These are phyloP conservation scores for Carpinus fangiana DNA, from an alignment of 306 rosid genomes.

Conservation along the genomic window DNA sequence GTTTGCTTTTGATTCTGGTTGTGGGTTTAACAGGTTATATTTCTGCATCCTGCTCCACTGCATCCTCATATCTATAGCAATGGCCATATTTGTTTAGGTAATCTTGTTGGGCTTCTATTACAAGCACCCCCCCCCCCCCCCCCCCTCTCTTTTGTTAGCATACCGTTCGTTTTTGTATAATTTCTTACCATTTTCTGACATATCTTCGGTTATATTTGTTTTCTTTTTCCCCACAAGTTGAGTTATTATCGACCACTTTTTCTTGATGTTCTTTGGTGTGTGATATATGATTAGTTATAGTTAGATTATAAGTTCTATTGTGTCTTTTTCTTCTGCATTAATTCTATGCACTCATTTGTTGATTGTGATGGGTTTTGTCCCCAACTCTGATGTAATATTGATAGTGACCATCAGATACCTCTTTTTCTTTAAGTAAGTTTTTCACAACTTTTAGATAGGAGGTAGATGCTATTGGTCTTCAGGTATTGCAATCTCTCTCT, in stretches of 20 bases:
- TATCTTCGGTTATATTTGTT: not conserved
- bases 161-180: not conserved
- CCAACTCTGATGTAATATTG: not conserved
- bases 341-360: not conserved
- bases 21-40: constrained; percentile 71
- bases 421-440: not conserved
- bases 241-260: not conserved
- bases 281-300: not conserved
- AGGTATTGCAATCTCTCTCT: not conserved
- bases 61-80: constrained; percentile 99
- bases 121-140: too few relatives aligned
- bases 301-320: not conserved
- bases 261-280: not conserved
- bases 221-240: not conserved
- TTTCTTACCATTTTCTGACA: not conserved
- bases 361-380: not conserved
- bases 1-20: constrained; percentile 17
- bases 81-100: constrained; percentile 99
- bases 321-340: not conserved
- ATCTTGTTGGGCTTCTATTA: constrained; percentile 22
- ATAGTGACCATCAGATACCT: not conserved
- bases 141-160: not conserved
- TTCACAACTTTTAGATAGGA: not conserved
- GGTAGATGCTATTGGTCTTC: not conserved
- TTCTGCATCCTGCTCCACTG: constrained; percentile 93